These are phyloP conservation scores for Penicillium robsamsonii DNA, from an alignment of 495 filamentous ascomycete genomes.

Conservation along the genomic window DNA sequence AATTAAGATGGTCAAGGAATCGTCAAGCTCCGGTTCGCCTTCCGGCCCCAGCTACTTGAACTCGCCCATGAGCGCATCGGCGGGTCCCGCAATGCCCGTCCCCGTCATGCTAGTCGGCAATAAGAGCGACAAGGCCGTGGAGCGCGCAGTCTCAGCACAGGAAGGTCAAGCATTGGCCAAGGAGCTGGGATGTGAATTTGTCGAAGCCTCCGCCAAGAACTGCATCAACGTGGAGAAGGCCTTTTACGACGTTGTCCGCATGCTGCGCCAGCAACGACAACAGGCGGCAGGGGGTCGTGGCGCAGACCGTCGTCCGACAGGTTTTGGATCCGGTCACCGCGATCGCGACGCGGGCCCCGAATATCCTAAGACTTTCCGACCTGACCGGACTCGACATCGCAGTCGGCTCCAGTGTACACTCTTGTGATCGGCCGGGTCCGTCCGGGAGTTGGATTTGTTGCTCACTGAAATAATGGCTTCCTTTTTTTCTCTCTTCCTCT, in stretches of 20 bases:
- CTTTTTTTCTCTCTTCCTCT: conserved; percentile 22
- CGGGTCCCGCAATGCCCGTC: conserved; percentile 60
- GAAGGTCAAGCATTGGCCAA: conserved; percentile 90
- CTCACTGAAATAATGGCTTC: conserved; percentile 7
- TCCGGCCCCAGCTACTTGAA: conserved; percentile 54
- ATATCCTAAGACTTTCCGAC: conserved; percentile 43
- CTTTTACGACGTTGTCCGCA: conserved; percentile 95
- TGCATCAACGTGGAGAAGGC: conserved; percentile 99
- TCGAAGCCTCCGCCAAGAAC: conserved; percentile 98
- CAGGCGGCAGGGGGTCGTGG: conserved; percentile 40
- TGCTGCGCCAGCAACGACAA: conserved; percentile 79
- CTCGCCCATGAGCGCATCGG: conserved; percentile 67
- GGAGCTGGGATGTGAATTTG: conserved; percentile 93
- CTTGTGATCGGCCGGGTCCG: conserved; percentile 34
- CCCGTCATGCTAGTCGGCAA: conserved; percentile 99
- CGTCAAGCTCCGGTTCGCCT: conserved; percentile 70
- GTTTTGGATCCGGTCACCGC: conserved; percentile 32
- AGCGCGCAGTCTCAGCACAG: conserved; percentile 94
- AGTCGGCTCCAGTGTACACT: conserved; percentile 41
- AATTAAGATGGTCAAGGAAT: conserved; percentile 96
- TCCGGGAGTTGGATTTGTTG: conserved; percentile 13
- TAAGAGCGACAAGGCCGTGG: conserved; percentile 94
- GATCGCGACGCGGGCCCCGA: conserved; percentile 43
- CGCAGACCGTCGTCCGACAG: conserved; percentile 42
- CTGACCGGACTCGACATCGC: conserved; percentile 44